Base-by-base conservation (phyloP, 768 basidiomycete genomes). In the Boletus rufocinnamomeus region DNA sequence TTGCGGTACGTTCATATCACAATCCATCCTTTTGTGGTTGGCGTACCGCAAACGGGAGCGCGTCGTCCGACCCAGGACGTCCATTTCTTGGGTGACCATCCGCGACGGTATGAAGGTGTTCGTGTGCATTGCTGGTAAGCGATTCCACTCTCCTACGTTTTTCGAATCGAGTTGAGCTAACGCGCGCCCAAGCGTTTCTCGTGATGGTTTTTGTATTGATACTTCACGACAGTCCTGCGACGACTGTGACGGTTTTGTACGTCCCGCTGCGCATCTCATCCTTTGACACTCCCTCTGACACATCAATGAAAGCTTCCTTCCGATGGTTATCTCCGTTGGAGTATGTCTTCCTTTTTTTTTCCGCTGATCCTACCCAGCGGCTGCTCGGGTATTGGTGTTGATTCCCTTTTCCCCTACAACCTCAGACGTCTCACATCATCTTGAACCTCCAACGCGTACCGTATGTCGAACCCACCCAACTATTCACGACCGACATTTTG, bases 41-140 rank as follows among this genome's bases (percentile, higher is more conserved):
- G 56, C 60, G 6, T 67, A 44, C 48, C 63, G 56, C 43, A 65
- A 61, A 49, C 61, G 58, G 27, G 28, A 56, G 9, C 52, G 19
- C 11, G 32, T n/a, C 17, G 14, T 10, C 25, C 59, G 38, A 44
- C 27, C 27, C 17, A 51, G 57, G 30, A 16, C 30, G 9, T 50
- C 45, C 6, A 43, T 66, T 30, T 57, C 58, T 11, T 68, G 56
- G 16, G 40, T 67, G 2, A 71, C 70, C 13, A 65, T 70, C n/a
- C 63, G 70, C 3, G 69, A 70, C 27, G 65, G 69, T 34, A 3
- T 63, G 2, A 4, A 65, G 4, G 60, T 56, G 6, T 70, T 71
- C 11, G 4, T 27, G 4, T 59, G 46, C 13, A 9, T 70, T 19
- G 19, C 23, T 23, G 56, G 69, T 69, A 27, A 69, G 69, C 19